A percentile compares a stretch with the other conserved stretches of the same genome.
Conservation (phyloP, 179 eudicot species). For the Silene noctiflora region DNA sequence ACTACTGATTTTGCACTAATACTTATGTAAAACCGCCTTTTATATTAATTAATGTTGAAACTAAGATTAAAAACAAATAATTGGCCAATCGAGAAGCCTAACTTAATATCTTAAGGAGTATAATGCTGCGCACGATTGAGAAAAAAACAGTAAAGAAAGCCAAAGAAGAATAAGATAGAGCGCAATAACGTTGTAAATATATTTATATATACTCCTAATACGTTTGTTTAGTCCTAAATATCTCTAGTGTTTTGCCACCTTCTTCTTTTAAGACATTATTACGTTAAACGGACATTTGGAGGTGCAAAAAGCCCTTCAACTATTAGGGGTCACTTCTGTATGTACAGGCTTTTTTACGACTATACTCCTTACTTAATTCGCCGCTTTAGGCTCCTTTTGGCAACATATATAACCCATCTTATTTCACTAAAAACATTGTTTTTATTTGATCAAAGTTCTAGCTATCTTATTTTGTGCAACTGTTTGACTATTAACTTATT, state of each 20-base stretch:
- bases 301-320: neutral
- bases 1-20: too few species aligned
- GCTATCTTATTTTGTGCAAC: too few species aligned
- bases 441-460: too few species aligned
- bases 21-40: too few species aligned
- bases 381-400: neutral
- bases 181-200: conserved; percentile 5
- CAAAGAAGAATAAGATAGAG: conserved; percentile 12
- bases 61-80: neutral
- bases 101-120: neutral
- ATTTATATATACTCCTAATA: neutral
- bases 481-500: too few species aligned
- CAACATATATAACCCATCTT: too few species aligned
- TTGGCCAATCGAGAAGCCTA: neutral
- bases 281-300: neutral
- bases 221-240: neutral
- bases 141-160: neutral
- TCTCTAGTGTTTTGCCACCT: neutral
- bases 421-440: too few species aligned
- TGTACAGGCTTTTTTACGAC: too few species aligned
- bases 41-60: too few species aligned
- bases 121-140: conserved; percentile 9
- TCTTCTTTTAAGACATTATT: neutral
- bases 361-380: neutral
- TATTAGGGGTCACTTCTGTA: too few species aligned